Evolutionary conservation across 495 filamentous ascomycete genomes (phyloP), one percentile per base, ranked within the genome.

Genomic region (Hypoxylon rickii): DNA sequence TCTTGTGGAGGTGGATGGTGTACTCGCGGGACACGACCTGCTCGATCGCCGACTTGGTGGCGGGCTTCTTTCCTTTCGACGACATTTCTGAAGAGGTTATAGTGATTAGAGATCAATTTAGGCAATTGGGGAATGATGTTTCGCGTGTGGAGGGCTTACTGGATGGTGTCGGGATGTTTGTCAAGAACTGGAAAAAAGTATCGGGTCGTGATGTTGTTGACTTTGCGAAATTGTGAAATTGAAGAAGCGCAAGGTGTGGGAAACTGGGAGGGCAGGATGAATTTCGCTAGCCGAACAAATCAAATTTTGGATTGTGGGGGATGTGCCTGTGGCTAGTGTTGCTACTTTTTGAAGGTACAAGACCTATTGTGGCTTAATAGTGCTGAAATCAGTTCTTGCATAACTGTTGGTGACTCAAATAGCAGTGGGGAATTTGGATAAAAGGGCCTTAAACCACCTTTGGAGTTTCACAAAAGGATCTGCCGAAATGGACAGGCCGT

Each of bases 1-100:
- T 86, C 86, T 96, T 97, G 88, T 99, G 94, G 61, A 99, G 79
- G 85, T 99, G 93, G 83, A 99, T 99, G 75, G 94, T 99, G 86
- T 97, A 99, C 83, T 99, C 95, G 83, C 94, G 91, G 54, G 94
- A 86, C 71, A 99, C 94, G 69, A 97, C 95, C 78, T 97, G 92
- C 71, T 89, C 87, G 75, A 97, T 96, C 78, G 94, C 94, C 73
- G 92, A 96, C 86, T 96, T 96, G 64, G 82, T 82, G 55, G 82
- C 60, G 48, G 79, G 74, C 80, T 69, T 69, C 66, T 87, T 86
- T 70, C 74, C 71, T 63, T 76, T 81, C 73, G 83, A 83, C 79
- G 88, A 88, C 89, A 91, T 92, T 83, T 82, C 81, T 86, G 40
- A 31, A 51, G 31, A 44, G 44, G 10, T 36, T 64, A 38, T 51